phyloP scores from a whole-genome alignment of 257 asterid species.

The Solanum chilense region DNA sequence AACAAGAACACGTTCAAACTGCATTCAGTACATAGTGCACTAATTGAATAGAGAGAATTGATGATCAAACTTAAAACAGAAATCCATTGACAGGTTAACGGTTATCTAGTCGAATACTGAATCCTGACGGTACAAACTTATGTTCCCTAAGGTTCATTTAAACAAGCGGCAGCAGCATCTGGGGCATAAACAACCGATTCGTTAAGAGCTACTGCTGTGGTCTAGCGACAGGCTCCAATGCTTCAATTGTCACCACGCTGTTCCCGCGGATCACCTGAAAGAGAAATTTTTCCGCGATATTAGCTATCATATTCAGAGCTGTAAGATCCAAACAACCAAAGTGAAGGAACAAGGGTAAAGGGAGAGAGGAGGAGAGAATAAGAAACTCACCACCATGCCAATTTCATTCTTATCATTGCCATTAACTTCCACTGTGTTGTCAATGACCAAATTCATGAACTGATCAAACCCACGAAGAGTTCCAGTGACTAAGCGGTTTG shows the following conservation, averaged over 20 bases:
- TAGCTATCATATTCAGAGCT: neutral
- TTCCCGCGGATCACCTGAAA: slow-evolving; percentile 80
- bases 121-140: neutral
- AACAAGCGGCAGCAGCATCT: neutral
- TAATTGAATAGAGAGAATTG: neutral
- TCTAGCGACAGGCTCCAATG: slow-evolving; percentile 67
- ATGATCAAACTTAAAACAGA: neutral
- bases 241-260: slow-evolving; percentile 92
- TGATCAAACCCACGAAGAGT: slow-evolving; percentile 89
- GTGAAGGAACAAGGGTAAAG: neutral
- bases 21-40: neutral
- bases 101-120: neutral
- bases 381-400: slow-evolving; percentile 82
- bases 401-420: slow-evolving; percentile 81
- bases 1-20: neutral
- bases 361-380: neutral
- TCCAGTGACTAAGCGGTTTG: slow-evolving; percentile 80
- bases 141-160: neutral
- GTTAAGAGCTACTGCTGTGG: neutral
- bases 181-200: neutral
- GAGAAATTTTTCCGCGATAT: neutral
- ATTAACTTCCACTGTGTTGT: slow-evolving; percentile 81
- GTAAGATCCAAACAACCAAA: neutral
- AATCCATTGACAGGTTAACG: neutral
- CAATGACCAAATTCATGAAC: slow-evolving; percentile 76